Evolutionary conservation across 768 basidiomycete species (phyloP), one percentile per base, ranked within the genome.

Genomic region (Lanmaoa pseudosensibilis): DNA sequence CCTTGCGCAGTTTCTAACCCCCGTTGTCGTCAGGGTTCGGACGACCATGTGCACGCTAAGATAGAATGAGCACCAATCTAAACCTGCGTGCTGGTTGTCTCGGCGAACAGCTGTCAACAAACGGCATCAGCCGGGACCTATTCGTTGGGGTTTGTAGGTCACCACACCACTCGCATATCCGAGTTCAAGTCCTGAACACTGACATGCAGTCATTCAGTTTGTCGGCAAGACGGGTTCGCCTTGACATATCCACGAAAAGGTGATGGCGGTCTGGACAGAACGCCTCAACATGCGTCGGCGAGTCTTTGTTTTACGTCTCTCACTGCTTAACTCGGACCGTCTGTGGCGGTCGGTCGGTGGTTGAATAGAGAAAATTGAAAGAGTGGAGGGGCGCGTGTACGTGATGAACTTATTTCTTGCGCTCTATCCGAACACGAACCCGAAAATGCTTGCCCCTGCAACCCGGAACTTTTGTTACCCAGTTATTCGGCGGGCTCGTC

Each of bases 301-400:
- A 36, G 64, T 50, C 60, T 52, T 55, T 50, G 52, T 53, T 67
- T 65, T 67, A 66, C 65, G 65, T 66, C 55, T 41, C 36, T 5
- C 10, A 2, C 52, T 23, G 33, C 56, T 16, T 41, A 43, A 37
- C 40, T 25, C 23, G 57, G 48, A 4, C 50, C 38, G 27, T 39
- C 51, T 18, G 46, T 34, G 62, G 50, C 27, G 33, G 46, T 33
- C 47, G 7, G 47, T 48, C 54, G 61, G 56, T 46, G 32, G 46
- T 51, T 25, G 19, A 68, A 68, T 63, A 36, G 13, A 59, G 61
- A 37, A 65, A 46, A 34, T 37, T 57, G 39, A 65, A 66, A 55
- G 66, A 41, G 21, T 1, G 12, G 2, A 15, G 9, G 12, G 48
- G 54, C 40, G 60, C 58, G 32, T 48, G 58, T 47, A 25, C 33